Conservation (phyloP, 306 rosid genomes). For the Clitoria ternatea region DNA sequence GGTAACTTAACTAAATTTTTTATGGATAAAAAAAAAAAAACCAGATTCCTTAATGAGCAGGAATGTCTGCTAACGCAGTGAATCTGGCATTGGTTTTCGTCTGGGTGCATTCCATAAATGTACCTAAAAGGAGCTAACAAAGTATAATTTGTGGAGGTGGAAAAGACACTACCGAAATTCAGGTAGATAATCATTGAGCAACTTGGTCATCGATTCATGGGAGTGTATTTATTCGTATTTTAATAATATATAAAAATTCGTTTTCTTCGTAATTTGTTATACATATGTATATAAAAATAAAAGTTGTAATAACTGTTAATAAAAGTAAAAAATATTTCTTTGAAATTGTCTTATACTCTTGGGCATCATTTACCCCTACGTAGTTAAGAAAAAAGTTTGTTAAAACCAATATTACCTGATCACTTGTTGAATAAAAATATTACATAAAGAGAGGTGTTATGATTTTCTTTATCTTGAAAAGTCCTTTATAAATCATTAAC, state of each 20-base stretch:
- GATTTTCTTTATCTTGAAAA: neutral
- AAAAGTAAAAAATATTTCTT: too few relatives aligned
- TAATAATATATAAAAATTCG: too few relatives aligned
- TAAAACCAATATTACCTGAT: neutral
- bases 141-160: neutral
- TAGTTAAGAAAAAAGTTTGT: neutral
- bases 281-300: too few relatives aligned
- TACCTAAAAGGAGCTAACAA: neutral
- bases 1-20: too few relatives aligned
- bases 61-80: constrained; percentile 9
- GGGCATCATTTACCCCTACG: neutral
- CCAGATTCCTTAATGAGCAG: neutral
- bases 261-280: neutral
- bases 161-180: neutral
- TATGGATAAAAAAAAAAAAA: neutral
- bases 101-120: constrained; percentile 29
- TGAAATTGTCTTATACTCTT: neutral
- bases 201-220: neutral
- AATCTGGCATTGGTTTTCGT: constrained; percentile 32
- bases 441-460: too few relatives aligned
- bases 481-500: too few relatives aligned
- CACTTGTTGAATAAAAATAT: neutral
- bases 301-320: too few relatives aligned
- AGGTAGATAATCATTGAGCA: constrained; percentile 8
- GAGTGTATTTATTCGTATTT: neutral